These are phyloP conservation scores for Abortiporus biennis DNA, from an alignment of 1,284 basidiomycete species.

Conservation along the genomic window DNA sequence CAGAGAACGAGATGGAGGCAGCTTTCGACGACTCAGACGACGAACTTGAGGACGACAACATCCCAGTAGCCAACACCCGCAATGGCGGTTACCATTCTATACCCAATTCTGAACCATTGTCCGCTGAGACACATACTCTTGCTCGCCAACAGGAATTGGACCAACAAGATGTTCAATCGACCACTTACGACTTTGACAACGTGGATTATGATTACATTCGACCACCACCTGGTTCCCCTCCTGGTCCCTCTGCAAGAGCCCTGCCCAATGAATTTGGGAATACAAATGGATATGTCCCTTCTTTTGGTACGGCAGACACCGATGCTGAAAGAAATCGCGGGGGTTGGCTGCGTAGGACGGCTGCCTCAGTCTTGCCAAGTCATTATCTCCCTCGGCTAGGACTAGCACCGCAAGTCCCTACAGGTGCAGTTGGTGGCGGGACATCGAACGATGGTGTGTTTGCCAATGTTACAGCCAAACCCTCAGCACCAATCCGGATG, in stretches of 20 bases:
- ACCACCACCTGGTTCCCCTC: slow-evolving; percentile 84
- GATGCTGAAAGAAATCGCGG: slow-evolving; percentile 27
- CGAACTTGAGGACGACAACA: slow-evolving; percentile 42
- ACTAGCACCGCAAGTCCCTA: slow-evolving; percentile 40
- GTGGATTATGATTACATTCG: slow-evolving; percentile 68
- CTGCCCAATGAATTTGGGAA: slow-evolving; percentile 73
- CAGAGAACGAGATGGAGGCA: slow-evolving; percentile 64
- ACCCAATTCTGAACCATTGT: slow-evolving; percentile 48
- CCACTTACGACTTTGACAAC: slow-evolving; percentile 80
- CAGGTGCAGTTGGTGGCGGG: slow-evolving; percentile 64
- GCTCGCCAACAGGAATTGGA: too few relatives aligned
- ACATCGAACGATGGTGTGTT: slow-evolving; percentile 91
- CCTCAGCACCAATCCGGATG: slow-evolving; percentile 51
- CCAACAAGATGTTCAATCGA: slow-evolving; percentile 22
- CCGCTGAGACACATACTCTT: slow-evolving; percentile 6
- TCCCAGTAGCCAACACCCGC: slow-evolving; percentile 40
- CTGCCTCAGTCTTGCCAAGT: slow-evolving; percentile 50
- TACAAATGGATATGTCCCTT: slow-evolving; percentile 74
- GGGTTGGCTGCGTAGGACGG: slow-evolving; percentile 54
- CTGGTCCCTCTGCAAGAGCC: slow-evolving; percentile 54
- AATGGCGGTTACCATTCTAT: slow-evolving; percentile 31
- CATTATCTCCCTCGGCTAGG: slow-evolving; percentile 41
- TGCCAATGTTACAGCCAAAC: slow-evolving; percentile 93
- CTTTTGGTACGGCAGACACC: slow-evolving; percentile 32
- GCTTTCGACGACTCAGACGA: slow-evolving; percentile 73